Conservation (phyloP, 1,284 basidiomycete genomes). For the Rhodotorula sp. region DNA sequence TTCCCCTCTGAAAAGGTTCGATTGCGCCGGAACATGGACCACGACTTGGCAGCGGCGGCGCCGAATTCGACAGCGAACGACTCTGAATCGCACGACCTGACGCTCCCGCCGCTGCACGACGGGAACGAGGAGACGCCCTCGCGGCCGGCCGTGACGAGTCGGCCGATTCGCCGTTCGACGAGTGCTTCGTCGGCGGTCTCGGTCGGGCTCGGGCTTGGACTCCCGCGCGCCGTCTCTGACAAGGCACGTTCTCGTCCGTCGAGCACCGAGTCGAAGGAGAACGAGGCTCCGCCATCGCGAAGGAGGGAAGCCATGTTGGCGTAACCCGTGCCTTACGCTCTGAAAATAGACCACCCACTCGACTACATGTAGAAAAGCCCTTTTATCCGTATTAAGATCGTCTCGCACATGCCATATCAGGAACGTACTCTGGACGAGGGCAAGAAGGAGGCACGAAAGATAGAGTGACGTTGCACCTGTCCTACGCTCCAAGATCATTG, state of each 20-base stretch:
- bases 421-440: too few relatives aligned
- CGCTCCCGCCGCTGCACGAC: conserved; percentile 8
- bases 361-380: too few relatives aligned
- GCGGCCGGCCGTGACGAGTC: neutral
- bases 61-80: conserved; percentile 2
- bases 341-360: too few relatives aligned
- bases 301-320: conserved; percentile 10
- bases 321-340: neutral
- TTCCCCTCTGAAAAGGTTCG: conserved; percentile 8
- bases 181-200: neutral
- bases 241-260: neutral
- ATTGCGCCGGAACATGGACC: neutral
- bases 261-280: conserved; percentile 16
- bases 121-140: conserved; percentile 15
- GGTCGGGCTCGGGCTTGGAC: neutral
- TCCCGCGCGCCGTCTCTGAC: neutral
- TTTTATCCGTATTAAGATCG: too few relatives aligned
- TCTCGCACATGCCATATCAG: too few relatives aligned
- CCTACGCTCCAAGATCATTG: too few relatives aligned
- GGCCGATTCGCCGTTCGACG: neutral
- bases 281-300: conserved; percentile 1
- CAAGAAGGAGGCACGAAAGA: too few relatives aligned
- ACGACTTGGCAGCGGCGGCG: neutral
- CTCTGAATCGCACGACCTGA: conserved; percentile 14
- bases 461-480: too few relatives aligned